These are phyloP conservation scores for Thermoascus crustaceus DNA, from an alignment of 2,329 filamentous ascomycete species.

Conservation along the genomic window DNA sequence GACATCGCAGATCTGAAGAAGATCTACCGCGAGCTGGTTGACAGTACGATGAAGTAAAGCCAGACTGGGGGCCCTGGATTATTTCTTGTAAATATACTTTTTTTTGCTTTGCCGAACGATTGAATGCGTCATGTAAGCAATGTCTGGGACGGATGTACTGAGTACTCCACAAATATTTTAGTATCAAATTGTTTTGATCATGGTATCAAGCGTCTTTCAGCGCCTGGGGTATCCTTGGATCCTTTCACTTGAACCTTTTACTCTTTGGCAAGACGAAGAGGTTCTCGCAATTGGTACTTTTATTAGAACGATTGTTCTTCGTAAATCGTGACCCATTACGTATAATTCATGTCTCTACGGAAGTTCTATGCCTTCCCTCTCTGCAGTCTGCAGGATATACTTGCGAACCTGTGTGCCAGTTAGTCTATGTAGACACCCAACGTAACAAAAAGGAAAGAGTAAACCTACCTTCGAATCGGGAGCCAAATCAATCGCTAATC, in stretches of 20 bases:
- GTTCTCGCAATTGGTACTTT: too few relatives aligned
- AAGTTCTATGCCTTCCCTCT: slow-evolving; percentile 75
- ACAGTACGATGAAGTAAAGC: slow-evolving; percentile 64
- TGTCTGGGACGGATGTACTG: slow-evolving; percentile 1
- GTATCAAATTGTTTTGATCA: too few relatives aligned
- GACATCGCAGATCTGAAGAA: slow-evolving; percentile 91
- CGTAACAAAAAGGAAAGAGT: slow-evolving; percentile 1
- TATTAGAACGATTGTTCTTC: neutral
- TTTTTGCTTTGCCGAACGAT: neutral
- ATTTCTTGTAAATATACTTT: slow-evolving; percentile 9
- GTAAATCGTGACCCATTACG: neutral
- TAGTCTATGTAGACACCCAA: neutral
- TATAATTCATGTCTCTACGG: slow-evolving; percentile 11
- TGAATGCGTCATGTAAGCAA: slow-evolving; percentile 4
- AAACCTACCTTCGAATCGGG: slow-evolving; percentile 70
- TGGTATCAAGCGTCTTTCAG: too few relatives aligned
- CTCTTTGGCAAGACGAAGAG: too few relatives aligned
- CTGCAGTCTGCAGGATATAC: slow-evolving; percentile 70
- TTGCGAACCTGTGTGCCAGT: slow-evolving; percentile 51
- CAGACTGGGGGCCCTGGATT: neutral
- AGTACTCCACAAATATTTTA: too few relatives aligned
- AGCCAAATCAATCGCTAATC: slow-evolving; percentile 68
- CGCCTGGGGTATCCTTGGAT: too few relatives aligned
- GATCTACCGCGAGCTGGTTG: slow-evolving; percentile 89
- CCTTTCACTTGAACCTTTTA: too few relatives aligned